phyloP scores from a whole-genome alignment of 2,329 filamentous ascomycete species.

The Xylariaceae sp. region DNA sequence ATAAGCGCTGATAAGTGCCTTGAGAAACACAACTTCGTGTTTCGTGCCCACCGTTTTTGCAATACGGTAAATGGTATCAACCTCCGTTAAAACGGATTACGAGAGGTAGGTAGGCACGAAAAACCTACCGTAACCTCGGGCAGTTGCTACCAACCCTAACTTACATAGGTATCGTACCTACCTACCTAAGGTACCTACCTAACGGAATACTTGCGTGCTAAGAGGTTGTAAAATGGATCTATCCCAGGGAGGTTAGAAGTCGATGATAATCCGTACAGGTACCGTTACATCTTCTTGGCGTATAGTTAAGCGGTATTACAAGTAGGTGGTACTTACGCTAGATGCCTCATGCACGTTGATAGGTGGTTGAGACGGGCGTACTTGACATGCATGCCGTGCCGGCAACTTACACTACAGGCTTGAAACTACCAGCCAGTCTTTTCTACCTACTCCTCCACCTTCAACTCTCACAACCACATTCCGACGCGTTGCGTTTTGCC shows the following conservation, averaged over 20 bases:
- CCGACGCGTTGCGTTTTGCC: slow-evolving; percentile 15
- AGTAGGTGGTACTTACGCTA: too few relatives aligned
- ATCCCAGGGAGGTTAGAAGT: too few relatives aligned
- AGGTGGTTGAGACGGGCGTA: not conserved
- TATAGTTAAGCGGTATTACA: too few relatives aligned
- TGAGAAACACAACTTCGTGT: not conserved
- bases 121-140: too few relatives aligned
- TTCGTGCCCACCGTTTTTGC: not conserved
- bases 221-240: too few relatives aligned
- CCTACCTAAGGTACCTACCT: not conserved
- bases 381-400: slow-evolving; percentile 1
- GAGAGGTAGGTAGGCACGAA: too few relatives aligned
- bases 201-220: not conserved
- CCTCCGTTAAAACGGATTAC: too few relatives aligned
- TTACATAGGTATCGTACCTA: not conserved
- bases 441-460: slow-evolving; percentile 18
- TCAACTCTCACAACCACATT: slow-evolving; percentile 19
- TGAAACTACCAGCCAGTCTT: slow-evolving; percentile 12
- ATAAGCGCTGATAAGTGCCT: not conserved
- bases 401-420: not conserved
- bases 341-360: not conserved
- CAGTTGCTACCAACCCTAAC: too few relatives aligned
- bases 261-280: too few relatives aligned
- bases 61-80: too few relatives aligned
- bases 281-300: too few relatives aligned